Percentiles rank a stretch among this genome's conserved stretches.
These are phyloP conservation scores for Tricholoma saponaceum DNA, from an alignment of 768 basidiomycete genomes.

Conservation along the genomic window DNA sequence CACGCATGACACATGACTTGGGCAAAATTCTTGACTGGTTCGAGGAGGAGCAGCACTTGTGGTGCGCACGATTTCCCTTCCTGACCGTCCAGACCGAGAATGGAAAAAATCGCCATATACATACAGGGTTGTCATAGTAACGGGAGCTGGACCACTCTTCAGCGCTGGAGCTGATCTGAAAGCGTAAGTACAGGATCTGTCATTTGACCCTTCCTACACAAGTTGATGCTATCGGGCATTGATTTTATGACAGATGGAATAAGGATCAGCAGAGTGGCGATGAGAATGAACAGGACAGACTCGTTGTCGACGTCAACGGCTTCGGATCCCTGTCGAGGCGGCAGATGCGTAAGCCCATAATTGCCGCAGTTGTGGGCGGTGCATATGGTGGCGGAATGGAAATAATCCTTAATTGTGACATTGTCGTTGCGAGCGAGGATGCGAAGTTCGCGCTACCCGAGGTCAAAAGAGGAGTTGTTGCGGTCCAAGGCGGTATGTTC, in stretches of 20 bases:
- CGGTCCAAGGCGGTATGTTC: conserved; percentile 61
- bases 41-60: conserved; percentile 64
- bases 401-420: conserved; percentile 70
- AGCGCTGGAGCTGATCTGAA: conserved; percentile 81
- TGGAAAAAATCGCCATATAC: neutral
- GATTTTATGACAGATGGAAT: conserved; percentile 57
- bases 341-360: conserved; percentile 64
- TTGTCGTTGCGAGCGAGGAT: conserved; percentile 64
- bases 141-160: conserved; percentile 69
- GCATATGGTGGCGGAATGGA: conserved; percentile 67
- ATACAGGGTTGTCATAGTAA: conserved; percentile 67
- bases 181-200: conserved; percentile 41
- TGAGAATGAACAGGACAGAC: conserved; percentile 38
- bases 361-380: conserved; percentile 79
- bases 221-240: too few relatives aligned
- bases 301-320: conserved; percentile 44
- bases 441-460: conserved; percentile 75
- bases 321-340: conserved; percentile 75
- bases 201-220: neutral
- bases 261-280: conserved; percentile 41
- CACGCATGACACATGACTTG: conserved; percentile 51
- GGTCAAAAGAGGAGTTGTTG: conserved; percentile 74
- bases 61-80: conserved; percentile 38
- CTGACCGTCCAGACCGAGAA: neutral
- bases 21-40: conserved; percentile 63